Evolutionary conservation across 2,329 filamentous ascomycete genomes (phyloP).

Genomic region (Metarhizium anisopliae): DNA sequence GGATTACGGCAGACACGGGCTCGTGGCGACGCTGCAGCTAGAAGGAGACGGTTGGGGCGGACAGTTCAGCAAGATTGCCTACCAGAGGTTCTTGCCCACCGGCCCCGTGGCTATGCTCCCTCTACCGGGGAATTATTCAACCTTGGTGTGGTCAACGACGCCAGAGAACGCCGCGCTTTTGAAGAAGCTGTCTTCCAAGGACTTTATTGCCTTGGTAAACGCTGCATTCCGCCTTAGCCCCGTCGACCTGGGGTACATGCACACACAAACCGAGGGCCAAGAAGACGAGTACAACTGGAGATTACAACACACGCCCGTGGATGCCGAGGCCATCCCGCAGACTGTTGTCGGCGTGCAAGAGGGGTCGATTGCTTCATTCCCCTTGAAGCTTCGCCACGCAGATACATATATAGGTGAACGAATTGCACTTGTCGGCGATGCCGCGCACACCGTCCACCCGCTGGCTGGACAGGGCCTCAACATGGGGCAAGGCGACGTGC

Average conservation of each 20-base stretch:
- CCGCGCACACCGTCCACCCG: constrained; percentile 90
- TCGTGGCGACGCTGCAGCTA: constrained; percentile 80
- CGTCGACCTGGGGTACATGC: constrained; percentile 76
- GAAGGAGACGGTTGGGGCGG: constrained; percentile 49
- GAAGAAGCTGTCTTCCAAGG: constrained; percentile 61
- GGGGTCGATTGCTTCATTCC: constrained; percentile 79
- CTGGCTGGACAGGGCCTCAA: constrained; percentile 93
- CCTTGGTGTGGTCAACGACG: constrained; percentile 91
- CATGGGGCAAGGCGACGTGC: constrained; percentile 82
- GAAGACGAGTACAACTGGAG: constrained; percentile 80
- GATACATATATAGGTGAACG: constrained; percentile 86
- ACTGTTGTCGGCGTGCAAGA: constrained; percentile 63
- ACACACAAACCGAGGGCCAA: constrained; percentile 50
- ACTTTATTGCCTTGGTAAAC: constrained; percentile 85
- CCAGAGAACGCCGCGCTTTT: constrained; percentile 69
- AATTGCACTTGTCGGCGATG: constrained; percentile 87
- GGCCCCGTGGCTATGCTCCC: constrained; percentile 89
- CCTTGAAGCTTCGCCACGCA: constrained; percentile 84
- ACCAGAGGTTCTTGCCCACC: constrained; percentile 89
- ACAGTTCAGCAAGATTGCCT: constrained; percentile 62
- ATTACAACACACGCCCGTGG: constrained; percentile 55
- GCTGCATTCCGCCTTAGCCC: constrained; percentile 78
- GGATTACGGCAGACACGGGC: constrained; percentile 85
- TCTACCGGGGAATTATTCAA: constrained; percentile 72
- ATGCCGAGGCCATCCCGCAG: constrained; percentile 52